Evolutionary conservation across 495 filamentous ascomycete genomes (phyloP).

Genomic region (Beverwykella pulmonaria): DNA sequence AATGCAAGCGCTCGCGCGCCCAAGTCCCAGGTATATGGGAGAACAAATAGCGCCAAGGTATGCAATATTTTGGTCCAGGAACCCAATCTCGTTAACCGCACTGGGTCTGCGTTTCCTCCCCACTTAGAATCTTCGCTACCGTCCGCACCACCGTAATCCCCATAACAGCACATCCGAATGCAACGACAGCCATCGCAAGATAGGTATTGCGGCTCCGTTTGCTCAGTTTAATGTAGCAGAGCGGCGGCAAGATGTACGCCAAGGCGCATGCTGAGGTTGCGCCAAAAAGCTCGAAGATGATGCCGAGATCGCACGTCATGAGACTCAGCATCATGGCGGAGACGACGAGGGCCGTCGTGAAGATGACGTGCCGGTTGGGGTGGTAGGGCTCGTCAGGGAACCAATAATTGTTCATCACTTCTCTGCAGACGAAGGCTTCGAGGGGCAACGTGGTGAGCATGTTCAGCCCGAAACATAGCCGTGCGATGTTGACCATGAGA

Average conservation of each 20-base stretch:
- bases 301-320: slow-evolving; percentile 87
- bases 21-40: slow-evolving; percentile 1
- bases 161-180: slow-evolving; percentile 38
- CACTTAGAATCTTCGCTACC: slow-evolving; percentile 39
- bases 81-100: slow-evolving; percentile 6
- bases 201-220: slow-evolving; percentile 46
- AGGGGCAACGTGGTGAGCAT: slow-evolving; percentile 97
- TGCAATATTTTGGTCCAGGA: background rate
- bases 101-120: background rate
- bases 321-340: slow-evolving; percentile 75
- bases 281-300: slow-evolving; percentile 93
- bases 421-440: slow-evolving; percentile 95
- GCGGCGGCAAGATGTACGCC: slow-evolving; percentile 91
- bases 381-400: slow-evolving; percentile 80
- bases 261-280: slow-evolving; percentile 91
- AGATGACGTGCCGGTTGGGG: slow-evolving; percentile 79
- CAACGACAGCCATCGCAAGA: slow-evolving; percentile 22
- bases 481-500: slow-evolving; percentile 88
- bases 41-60: slow-evolving; percentile 12
- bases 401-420: slow-evolving; percentile 94
- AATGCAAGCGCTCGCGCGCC: slow-evolving; percentile 21
- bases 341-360: slow-evolving; percentile 78
- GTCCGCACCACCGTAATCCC: slow-evolving; percentile 26
- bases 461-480: slow-evolving; percentile 91
- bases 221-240: slow-evolving; percentile 93